Percentiles rank a stretch among this genome's conserved stretches.
Conservation (phyloP, 2,329 filamentous ascomycete species). For the Hymenoscyphus linearis region DNA sequence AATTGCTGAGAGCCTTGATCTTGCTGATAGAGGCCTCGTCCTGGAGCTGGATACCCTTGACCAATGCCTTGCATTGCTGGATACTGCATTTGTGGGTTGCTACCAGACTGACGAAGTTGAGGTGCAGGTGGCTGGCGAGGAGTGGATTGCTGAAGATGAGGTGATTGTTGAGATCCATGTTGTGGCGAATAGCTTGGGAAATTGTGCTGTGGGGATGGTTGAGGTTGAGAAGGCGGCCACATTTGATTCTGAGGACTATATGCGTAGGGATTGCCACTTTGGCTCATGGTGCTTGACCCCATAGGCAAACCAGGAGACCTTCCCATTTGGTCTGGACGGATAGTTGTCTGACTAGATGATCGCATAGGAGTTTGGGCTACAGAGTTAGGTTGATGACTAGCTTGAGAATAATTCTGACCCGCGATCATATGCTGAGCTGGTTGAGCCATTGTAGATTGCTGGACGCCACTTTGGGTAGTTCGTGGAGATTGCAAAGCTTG, state of each 20-base stretch:
- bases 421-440: conserved; percentile 39
- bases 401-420: conserved; percentile 61
- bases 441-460: conserved; percentile 45
- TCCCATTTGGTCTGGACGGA: conserved; percentile 55
- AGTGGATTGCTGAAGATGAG: conserved; percentile 41
- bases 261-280: conserved; percentile 46
- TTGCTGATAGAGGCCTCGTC: conserved; percentile 53
- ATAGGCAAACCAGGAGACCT: conserved; percentile 57
- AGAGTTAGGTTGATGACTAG: conserved; percentile 65
- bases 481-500: conserved; percentile 56
- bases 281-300: conserved; percentile 48
- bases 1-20: conserved; percentile 62
- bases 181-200: conserved; percentile 50
- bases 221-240: conserved; percentile 57
- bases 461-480: conserved; percentile 46
- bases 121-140: conserved; percentile 50
- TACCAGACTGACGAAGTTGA: conserved; percentile 53
- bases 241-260: conserved; percentile 58
- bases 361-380: conserved; percentile 70
- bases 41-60: conserved; percentile 51
- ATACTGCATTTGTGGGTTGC: conserved; percentile 53
- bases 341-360: conserved; percentile 56
- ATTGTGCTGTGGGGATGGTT: conserved; percentile 55
- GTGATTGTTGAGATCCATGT: conserved; percentile 37
- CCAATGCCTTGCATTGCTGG: conserved; percentile 57